These are phyloP conservation scores for Candida pseudofarinosa DNA, from an alignment of 805 yeast genomes.

Conservation along the genomic window DNA sequence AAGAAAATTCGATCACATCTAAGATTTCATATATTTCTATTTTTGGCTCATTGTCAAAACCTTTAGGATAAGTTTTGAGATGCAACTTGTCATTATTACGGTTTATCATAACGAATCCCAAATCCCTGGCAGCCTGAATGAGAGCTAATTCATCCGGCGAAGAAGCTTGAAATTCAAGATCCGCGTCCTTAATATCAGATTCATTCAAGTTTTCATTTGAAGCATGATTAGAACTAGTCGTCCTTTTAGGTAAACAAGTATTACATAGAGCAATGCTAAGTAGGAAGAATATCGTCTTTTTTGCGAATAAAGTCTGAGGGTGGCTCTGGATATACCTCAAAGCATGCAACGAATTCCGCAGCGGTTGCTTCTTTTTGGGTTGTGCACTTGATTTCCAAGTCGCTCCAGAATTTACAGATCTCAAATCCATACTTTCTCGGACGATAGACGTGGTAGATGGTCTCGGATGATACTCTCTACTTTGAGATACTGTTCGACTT, in stretches of 20 bases:
- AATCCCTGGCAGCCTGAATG: conserved; percentile 89
- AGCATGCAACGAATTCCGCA: conserved; percentile 56
- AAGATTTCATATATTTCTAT: conserved; percentile 70
- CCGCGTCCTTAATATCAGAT: conserved; percentile 40
- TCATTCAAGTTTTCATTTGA: conserved; percentile 10
- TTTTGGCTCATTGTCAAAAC: conserved; percentile 61
- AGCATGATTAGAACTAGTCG: conserved; percentile 8
- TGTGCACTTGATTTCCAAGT: conserved; percentile 49
- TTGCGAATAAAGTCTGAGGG: conserved; percentile 68
- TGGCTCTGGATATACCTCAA: conserved; percentile 64
- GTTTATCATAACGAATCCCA: conserved; percentile 83
- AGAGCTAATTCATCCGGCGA: conserved; percentile 96
- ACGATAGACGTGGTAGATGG: conserved; percentile 30
- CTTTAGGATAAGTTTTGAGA: conserved; percentile 77
- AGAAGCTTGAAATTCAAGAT: conserved; percentile 82
- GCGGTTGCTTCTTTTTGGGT: conserved; percentile 38
- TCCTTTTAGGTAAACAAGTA: conserved; percentile 72
- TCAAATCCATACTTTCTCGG: conserved; percentile 30
- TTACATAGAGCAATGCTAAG: conserved; percentile 84
- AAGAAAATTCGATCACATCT: conserved; percentile 81
- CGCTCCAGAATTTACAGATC: conserved; percentile 18
- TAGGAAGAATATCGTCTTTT: conserved; percentile 73
- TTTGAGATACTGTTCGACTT: conserved; percentile 2
- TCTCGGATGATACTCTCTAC: conserved; percentile 12
- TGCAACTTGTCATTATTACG: conserved; percentile 57